Evolutionary conservation across 2,329 filamentous ascomycete species (phyloP).

Genomic region (Geoglossum cookeanum): DNA sequence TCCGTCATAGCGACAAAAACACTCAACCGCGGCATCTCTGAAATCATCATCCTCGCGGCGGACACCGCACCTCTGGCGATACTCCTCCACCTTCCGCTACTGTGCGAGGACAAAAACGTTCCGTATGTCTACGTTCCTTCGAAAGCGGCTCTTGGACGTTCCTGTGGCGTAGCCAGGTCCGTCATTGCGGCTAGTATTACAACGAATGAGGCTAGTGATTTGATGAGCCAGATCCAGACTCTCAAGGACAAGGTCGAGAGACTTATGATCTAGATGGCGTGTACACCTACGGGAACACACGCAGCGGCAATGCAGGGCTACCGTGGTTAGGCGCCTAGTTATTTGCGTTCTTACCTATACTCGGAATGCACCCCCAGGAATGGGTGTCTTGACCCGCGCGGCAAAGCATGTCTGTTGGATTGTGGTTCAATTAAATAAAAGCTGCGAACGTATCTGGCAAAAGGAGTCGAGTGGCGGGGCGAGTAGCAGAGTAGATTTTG

Average conservation of each 20-base stretch:
- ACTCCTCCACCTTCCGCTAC: constrained; percentile 70
- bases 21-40: constrained; percentile 74
- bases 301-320: background rate
- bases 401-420: background rate
- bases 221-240: constrained; percentile 69
- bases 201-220: constrained; percentile 75
- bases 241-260: constrained; percentile 93
- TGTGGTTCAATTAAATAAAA: background rate
- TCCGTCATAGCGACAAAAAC: constrained; percentile 48
- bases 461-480: background rate
- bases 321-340: background rate
- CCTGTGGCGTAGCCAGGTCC: constrained; percentile 71
- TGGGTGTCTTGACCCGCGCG: background rate
- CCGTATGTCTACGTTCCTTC: constrained; percentile 53
- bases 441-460: too few species aligned
- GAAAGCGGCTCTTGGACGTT: constrained; percentile 73
- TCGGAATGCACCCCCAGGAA: too few species aligned
- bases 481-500: background rate
- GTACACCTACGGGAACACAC: background rate
- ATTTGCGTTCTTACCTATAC: background rate
- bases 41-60: constrained; percentile 75
- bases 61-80: constrained; percentile 80
- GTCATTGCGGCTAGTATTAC: constrained; percentile 83
- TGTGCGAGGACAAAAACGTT: constrained; percentile 68
- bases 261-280: constrained; percentile 51